These are phyloP conservation scores for Pythium insidiosum DNA, from an alignment of 352 stramenopile species.

Conservation along the genomic window DNA sequence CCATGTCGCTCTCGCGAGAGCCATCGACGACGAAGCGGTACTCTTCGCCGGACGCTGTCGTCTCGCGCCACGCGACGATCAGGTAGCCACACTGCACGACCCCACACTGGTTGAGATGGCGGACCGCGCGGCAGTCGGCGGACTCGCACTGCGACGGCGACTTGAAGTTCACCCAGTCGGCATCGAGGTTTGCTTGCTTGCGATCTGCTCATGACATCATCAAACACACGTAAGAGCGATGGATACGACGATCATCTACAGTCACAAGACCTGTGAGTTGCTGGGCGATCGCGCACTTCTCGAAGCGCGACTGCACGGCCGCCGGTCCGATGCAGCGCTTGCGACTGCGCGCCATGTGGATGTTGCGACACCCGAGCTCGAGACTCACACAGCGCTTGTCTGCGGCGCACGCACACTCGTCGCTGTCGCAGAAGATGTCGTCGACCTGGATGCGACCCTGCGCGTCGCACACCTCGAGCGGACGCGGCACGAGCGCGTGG, in stretches of 20 bases:
- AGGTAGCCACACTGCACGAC: constrained; percentile 65
- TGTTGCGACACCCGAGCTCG: constrained; percentile 53
- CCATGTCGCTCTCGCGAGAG: constrained; percentile 51
- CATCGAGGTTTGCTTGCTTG: constrained; percentile 35
- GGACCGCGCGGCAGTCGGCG: constrained; percentile 46
- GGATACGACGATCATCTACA: background rate
- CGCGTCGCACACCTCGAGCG: constrained; percentile 49
- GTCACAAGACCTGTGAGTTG: constrained; percentile 44
- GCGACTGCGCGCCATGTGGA: constrained; percentile 61
- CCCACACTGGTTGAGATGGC: constrained; percentile 48
- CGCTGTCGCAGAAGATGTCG: constrained; percentile 70
- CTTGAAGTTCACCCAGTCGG: constrained; percentile 73
- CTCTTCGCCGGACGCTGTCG: constrained; percentile 34
- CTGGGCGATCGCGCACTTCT: constrained; percentile 39
- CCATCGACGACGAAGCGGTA: constrained; percentile 78
- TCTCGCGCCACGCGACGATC: constrained; percentile 38
- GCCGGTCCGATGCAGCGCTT: constrained; percentile 54
- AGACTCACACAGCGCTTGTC: constrained; percentile 53
- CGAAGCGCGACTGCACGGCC: constrained; percentile 35
- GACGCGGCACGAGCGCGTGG: too few relatives aligned
- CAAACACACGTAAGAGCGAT: too few relatives aligned
- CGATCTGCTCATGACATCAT: constrained; percentile 16
- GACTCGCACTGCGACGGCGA: constrained; percentile 38
- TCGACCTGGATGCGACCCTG: constrained; percentile 60
- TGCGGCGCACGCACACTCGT: constrained; percentile 43